Base-by-base conservation (phyloP, 805 yeast species). In the Cyberlindnera bimundalis region DNA sequence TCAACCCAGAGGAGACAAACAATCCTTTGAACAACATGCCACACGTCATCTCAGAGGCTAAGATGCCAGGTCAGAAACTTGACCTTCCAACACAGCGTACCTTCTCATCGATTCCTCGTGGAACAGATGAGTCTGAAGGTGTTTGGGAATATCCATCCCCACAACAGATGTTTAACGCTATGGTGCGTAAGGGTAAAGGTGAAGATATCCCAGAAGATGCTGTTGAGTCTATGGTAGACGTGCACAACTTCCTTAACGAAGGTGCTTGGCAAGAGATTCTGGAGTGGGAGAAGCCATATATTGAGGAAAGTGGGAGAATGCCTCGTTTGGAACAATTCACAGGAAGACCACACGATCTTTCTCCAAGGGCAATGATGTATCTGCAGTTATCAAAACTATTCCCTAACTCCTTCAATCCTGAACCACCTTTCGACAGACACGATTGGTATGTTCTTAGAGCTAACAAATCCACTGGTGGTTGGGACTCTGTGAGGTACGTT, bases 131-230 rank as follows among this genome's bases (percentile, higher is more conserved):
- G 2, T 71, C 67, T 9, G 79, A 78, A 46, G 95, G 95, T 2
- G 78, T 81, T 35, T 93, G 99, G 99, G 99, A 93, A 65, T 93
- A 93, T 60, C 99, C 99, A 2, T 87, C 96, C 2, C 99, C 99
- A 1, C 99, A 93, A 65, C 99, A 93, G 61, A 93, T 93, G 99
- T 80, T 89, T 51, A 90, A 91, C 57, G 99, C 99, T 11, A 91
- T 93, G 98, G 67, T 89, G 20, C 79, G 91, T 49, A 93, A 93
- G 67, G 96, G 96, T 16, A 91, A 93, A 56, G 81, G 76, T 3
- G 84, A 86, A 33, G 95, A 83, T 35, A 76, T 91, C 39, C 95
- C 91, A 3, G 98, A 90, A 60, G 96, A 88, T 48, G 96, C 96
- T 1, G 97, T 93, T 4, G 96, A 87, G 52, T 76, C 86, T 34